A percentile compares a stretch with the other conserved stretches of the same genome.
phyloP scores from a whole-genome alignment of 805 yeast genomes.

The Cyberlindnera subsufficiens region DNA sequence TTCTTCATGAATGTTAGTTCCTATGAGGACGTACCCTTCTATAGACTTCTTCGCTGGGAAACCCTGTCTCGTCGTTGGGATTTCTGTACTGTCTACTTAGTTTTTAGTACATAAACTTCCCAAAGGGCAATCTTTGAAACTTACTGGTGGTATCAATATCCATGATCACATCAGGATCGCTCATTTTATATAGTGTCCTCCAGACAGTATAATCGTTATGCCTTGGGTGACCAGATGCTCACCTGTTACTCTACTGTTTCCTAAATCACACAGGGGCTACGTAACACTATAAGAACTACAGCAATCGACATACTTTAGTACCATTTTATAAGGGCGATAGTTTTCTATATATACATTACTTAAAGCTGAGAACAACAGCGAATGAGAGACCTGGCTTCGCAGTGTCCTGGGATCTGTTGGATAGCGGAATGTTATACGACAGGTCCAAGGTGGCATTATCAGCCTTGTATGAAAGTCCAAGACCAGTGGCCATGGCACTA shows the following conservation, averaged over 20 bases:
- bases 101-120: background rate
- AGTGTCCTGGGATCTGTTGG: constrained; percentile 36
- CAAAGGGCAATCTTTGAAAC: background rate
- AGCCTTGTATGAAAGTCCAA: constrained; percentile 48
- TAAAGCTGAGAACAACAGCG: constrained; percentile 42
- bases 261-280: background rate
- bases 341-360: background rate
- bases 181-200: background rate
- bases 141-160: constrained; percentile 1
- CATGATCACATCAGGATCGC: constrained; percentile 5
- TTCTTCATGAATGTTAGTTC: constrained; percentile 37
- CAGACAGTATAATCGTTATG: too few species aligned
- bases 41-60: constrained; percentile 8
- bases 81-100: background rate
- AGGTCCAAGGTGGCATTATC: constrained; percentile 51
- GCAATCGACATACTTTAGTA: too few species aligned
- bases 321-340: too few species aligned
- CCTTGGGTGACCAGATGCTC: too few species aligned
- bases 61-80: constrained; percentile 11
- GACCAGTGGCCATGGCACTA: constrained; percentile 41
- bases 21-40: constrained; percentile 39
- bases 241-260: too few species aligned
- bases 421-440: constrained; percentile 48
- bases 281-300: too few species aligned
- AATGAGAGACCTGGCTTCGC: constrained; percentile 52